These are phyloP conservation scores for Tilletia indica DNA, from an alignment of 1,284 basidiomycete genomes.

Conservation along the genomic window DNA sequence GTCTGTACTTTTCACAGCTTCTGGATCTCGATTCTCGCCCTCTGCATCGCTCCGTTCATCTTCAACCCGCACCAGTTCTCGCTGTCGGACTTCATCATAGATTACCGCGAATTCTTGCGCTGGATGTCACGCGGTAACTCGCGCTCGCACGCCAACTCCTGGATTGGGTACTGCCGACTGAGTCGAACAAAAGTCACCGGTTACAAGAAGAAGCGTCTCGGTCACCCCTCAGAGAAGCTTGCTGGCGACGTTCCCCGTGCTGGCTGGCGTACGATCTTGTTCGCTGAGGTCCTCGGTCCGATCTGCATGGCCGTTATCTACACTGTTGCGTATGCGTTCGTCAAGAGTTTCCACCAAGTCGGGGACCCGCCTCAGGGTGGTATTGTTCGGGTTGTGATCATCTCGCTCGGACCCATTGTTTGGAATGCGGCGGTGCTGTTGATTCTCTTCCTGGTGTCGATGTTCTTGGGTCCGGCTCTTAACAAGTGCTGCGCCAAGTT, in stretches of 20 bases:
- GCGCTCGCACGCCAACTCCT: constrained; percentile 55
- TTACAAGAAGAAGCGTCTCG: constrained; percentile 57
- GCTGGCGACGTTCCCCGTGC: constrained; percentile 53
- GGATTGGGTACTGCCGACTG: constrained; percentile 56
- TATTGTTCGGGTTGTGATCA: constrained; percentile 85
- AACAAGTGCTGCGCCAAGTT: constrained; percentile 63
- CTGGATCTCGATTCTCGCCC: constrained; percentile 54
- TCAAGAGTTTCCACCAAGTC: constrained; percentile 52
- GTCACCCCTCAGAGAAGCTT: constrained; percentile 56
- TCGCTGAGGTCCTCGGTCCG: constrained; percentile 51
- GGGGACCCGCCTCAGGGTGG: constrained; percentile 62
- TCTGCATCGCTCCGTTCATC: constrained; percentile 55
- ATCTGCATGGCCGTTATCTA: constrained; percentile 53
- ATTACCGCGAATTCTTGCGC: constrained; percentile 56
- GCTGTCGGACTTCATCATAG: constrained; percentile 54
- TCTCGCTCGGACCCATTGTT: constrained; percentile 89
- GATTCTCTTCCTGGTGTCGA: constrained; percentile 79
- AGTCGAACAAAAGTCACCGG: constrained; percentile 55
- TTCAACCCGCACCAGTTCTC: constrained; percentile 57
- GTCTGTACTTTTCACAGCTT: constrained; percentile 29
- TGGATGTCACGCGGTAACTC: constrained; percentile 56
- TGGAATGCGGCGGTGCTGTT: constrained; percentile 89
- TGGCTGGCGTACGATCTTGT: constrained; percentile 53
- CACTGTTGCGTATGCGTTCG: constrained; percentile 54
- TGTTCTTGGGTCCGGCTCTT: constrained; percentile 89